Conservation (phyloP, 164 flowering plant species). For the Litsea cubeba region DNA sequence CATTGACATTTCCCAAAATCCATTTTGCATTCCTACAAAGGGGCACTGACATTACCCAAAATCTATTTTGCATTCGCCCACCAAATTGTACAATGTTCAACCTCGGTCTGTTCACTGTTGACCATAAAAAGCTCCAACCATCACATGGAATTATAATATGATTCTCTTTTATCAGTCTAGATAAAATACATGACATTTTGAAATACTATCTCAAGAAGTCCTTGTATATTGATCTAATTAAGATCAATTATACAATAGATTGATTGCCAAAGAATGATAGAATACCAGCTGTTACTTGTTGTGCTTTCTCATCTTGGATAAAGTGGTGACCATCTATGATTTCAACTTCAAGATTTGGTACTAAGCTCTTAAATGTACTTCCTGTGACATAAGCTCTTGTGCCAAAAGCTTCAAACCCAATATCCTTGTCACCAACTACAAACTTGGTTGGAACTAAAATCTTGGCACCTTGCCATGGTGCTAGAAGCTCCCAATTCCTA, state of each 20-base stretch:
- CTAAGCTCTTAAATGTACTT: slow-evolving; percentile 15
- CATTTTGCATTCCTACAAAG: no score
- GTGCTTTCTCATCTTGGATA: slow-evolving; percentile 12
- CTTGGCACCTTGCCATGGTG: slow-evolving; percentile 46
- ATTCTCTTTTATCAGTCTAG: no score
- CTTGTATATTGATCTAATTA: no score
- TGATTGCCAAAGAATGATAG: not conserved
- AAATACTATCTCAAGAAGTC: no score
- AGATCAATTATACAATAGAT: not conserved
- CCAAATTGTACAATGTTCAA: no score
- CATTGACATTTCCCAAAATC: no score
- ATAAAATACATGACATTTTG: no score
- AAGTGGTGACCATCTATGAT: slow-evolving; percentile 13
- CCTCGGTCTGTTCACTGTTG: no score
- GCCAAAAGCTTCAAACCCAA: slow-evolving; percentile 28
- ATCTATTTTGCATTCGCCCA: no score
- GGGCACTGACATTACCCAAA: no score
- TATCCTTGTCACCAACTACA: slow-evolving; percentile 39
- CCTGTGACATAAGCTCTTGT: slow-evolving; percentile 31
- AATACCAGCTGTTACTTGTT: slow-evolving; percentile 5
- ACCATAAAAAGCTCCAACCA: no score
- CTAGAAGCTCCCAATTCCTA: slow-evolving; percentile 48
- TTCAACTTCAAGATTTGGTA: slow-evolving; percentile 4
- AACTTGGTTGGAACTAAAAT: slow-evolving; percentile 39
- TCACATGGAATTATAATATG: no score